These are phyloP conservation scores for Fusarium pseudonygamai DNA, from an alignment of 2,329 filamentous ascomycete genomes.

Conservation along the genomic window DNA sequence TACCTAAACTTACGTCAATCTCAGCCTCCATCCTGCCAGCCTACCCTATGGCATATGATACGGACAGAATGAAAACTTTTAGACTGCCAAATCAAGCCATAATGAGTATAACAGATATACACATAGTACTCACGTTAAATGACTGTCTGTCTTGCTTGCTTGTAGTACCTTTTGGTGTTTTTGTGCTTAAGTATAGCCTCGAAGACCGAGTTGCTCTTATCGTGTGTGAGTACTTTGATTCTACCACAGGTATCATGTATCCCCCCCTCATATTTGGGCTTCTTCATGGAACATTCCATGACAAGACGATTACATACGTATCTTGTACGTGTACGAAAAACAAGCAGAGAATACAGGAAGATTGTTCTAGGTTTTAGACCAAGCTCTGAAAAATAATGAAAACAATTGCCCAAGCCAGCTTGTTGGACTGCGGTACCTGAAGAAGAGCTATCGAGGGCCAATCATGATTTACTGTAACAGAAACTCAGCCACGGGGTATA, in stretches of 20 bases:
- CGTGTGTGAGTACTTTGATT: background rate
- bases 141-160: background rate
- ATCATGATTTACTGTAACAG: background rate
- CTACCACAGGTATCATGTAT: background rate
- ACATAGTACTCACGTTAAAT: no score
- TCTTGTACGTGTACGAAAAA: background rate
- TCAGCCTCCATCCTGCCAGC: background rate
- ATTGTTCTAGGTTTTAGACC: no score
- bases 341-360: background rate
- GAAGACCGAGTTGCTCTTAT: background rate
- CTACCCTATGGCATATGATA: background rate
- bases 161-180: background rate
- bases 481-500: background rate
- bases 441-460: background rate
- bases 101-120: background rate
- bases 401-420: background rate
- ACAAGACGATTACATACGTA: no score
- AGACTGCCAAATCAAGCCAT: background rate
- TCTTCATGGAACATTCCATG: no score
- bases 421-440: background rate
- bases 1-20: slow-evolving; percentile 1
- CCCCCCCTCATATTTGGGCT: background rate
- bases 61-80: background rate
- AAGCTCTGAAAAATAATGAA: background rate
- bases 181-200: background rate